These are phyloP conservation scores for Hypoxylon rickii DNA, from an alignment of 495 filamentous ascomycete genomes.

Conservation along the genomic window DNA sequence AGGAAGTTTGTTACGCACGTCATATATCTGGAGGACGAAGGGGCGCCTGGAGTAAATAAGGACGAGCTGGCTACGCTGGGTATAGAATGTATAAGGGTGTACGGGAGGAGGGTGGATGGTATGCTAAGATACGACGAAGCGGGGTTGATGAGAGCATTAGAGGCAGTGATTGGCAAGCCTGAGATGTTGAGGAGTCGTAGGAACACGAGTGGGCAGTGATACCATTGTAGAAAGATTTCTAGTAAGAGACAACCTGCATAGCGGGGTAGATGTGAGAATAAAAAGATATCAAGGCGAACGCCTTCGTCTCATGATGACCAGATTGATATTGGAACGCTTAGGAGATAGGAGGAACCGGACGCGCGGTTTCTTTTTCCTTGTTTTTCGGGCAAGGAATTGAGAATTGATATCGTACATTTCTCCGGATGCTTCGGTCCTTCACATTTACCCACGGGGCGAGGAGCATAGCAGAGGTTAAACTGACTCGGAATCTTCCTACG, in stretches of 20 bases:
- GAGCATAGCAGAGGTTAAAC: slow-evolving; percentile 6
- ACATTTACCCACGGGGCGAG: slow-evolving; percentile 14
- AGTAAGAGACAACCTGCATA: too few relatives aligned
- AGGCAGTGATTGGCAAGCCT: slow-evolving; percentile 73
- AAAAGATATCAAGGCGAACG: too few relatives aligned
- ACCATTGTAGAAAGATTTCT: too few relatives aligned
- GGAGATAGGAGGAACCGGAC: too few relatives aligned
- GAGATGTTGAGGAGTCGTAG: slow-evolving; percentile 66
- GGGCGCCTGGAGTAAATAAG: slow-evolving; percentile 71
- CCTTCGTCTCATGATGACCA: too few relatives aligned
- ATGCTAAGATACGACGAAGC: slow-evolving; percentile 78
- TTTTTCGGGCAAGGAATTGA: too few relatives aligned
- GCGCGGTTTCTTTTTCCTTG: too few relatives aligned
- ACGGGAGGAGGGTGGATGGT: slow-evolving; percentile 65
- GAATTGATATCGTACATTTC: slow-evolving; percentile 37
- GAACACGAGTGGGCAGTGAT: slow-evolving; percentile 59
- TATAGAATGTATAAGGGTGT: slow-evolving; percentile 75
- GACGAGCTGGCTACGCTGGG: slow-evolving; percentile 66
- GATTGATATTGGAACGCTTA: too few relatives aligned
- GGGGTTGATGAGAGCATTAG: slow-evolving; percentile 74
- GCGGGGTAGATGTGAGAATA: neutral
- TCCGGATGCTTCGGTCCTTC: too few relatives aligned
- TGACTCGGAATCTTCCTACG: neutral
- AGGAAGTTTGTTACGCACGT: slow-evolving; percentile 79
- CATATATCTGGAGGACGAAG: slow-evolving; percentile 75